Evolutionary conservation across 495 filamentous ascomycete species (phyloP).

Genomic region (Daldinia caldariorum): DNA sequence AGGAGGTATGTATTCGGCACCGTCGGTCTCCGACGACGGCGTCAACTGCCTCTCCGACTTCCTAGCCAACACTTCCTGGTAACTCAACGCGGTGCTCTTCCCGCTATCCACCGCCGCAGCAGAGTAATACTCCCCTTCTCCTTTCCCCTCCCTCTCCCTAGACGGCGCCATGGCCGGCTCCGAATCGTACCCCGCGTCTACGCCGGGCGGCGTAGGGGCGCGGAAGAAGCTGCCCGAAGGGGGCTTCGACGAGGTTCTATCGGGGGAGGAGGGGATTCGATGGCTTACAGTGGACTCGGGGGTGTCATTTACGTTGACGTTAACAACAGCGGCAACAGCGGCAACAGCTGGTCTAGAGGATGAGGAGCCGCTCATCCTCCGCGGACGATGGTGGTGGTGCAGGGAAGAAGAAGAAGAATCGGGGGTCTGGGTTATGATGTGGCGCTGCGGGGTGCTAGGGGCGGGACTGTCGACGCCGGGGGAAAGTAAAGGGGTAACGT

Average conservation of each 20-base stretch:
- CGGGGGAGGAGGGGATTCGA: constrained; percentile 29
- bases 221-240: constrained; percentile 28
- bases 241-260: constrained; percentile 30
- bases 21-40: constrained; percentile 49
- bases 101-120: constrained; percentile 6
- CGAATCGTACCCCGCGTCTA: constrained; percentile 46
- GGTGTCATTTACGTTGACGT: neutral
- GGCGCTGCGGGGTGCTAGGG: constrained; percentile 2
- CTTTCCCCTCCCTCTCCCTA: constrained; percentile 9
- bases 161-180: constrained; percentile 42
- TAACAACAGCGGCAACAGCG: too few species aligned
- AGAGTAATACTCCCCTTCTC: constrained; percentile 36
- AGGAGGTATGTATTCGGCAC: constrained; percentile 27
- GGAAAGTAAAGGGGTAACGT: constrained; percentile 26
- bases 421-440: constrained; percentile 24
- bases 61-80: constrained; percentile 34
- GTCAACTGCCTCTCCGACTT: constrained; percentile 49
- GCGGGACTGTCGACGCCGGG: constrained; percentile 15
- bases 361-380: neutral
- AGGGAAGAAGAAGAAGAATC: constrained; percentile 26
- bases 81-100: constrained; percentile 19
- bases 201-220: constrained; percentile 39
- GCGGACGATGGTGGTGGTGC: constrained; percentile 7
- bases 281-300: neutral
- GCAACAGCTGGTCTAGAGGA: constrained; percentile 16